Evolutionary conservation across 257 asterid species (phyloP), one percentile per base, ranked within the genome.

Genomic region (Ligustrum vulgare): DNA sequence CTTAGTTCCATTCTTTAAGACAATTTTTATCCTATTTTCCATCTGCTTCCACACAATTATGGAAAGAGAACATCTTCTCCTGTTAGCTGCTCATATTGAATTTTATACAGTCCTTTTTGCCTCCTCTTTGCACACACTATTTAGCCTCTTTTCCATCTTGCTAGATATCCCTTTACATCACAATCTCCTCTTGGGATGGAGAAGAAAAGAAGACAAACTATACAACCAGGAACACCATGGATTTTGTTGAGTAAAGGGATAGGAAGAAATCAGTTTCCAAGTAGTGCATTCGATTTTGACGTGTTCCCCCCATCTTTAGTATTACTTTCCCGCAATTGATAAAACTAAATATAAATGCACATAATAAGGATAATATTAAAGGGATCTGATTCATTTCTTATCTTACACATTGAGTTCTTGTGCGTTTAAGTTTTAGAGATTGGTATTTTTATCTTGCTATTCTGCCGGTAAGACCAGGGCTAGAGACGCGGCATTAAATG

Each of bases 401-500:
- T 31, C 75, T 65, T 3, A 71, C 70, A 41, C 47, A 31, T 43
- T 67, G 25, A 32, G 35, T 72, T 23, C 10, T 70, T 25, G 5
- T 70, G 10, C 71, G 72, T 75, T 80, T 64, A 35, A 64, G 58
- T 70, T 45, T 68, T 31, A 34, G 71, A 56, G 71, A 81, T 13
- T n/a, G 31, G 5, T 63, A 31, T 79, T 81, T 31, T 68, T 45
- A 34, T 73, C 22, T 54, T 83, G 35, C 34, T 60, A 47, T 10
- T 74, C 47, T 87, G 66, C 97, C 93, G 98, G 98, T 76, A 94
- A 90, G 83, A 88, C 88, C 54, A 88, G 97, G 82, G 98, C 98
- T 13, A 88, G 97, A 81, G 98, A 94, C 86, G 97, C 97, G 62
- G 98, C 98, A 0, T 74, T 91, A 79, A 91, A 94, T 76, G 97